Evolutionary conservation across 306 rosid genomes (phyloP), one percentile per base, ranked within the genome.

Genomic region (Acacia acuminata): DNA sequence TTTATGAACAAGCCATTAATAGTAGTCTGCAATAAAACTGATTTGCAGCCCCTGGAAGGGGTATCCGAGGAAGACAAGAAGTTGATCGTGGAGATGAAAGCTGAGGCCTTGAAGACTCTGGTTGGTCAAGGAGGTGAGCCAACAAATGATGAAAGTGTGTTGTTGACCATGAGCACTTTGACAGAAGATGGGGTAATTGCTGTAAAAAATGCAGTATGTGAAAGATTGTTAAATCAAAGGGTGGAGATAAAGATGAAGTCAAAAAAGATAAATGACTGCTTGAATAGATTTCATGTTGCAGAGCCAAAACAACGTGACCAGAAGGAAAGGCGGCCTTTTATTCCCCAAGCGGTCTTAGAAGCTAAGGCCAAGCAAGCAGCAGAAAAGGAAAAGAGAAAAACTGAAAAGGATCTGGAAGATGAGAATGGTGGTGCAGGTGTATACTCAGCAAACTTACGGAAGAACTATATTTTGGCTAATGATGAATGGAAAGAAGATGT

Each of bases 401-500:
- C 96, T 45, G 94, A 92, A 77, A 91, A 74, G 88, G 94, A 94
- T 77, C 77, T 94, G 86, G 97, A 92, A 91, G 15, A 94, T 48
- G 97, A 92, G 82, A 94, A 94, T 84, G 98, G 97, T 5, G 98
- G 98, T 34, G 98, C 97, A 1, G 97, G 98, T 78, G 97, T 92
- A 22, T 94, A 92, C 85, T 89, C 97, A 9, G 92, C 93, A 77
- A 94, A 88, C 88, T 87, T 92, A 79, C 88, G 88, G 87, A 94
- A 94, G 91, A 53, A 88, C 43, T 91, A 91, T 79, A 88, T 94
- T 72, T 82, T 94, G 56, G 92, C 94, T 60, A 16, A 88, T 80
- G 98, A 94, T 78, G 97, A 89, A 82, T 92, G 98, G 98, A 94
- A 94, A 82, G 94, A 94, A 78, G 98, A 92, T 69, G 40, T 87